These are phyloP conservation scores for Pythium biforme DNA, from an alignment of 352 stramenopile genomes.

Conservation along the genomic window DNA sequence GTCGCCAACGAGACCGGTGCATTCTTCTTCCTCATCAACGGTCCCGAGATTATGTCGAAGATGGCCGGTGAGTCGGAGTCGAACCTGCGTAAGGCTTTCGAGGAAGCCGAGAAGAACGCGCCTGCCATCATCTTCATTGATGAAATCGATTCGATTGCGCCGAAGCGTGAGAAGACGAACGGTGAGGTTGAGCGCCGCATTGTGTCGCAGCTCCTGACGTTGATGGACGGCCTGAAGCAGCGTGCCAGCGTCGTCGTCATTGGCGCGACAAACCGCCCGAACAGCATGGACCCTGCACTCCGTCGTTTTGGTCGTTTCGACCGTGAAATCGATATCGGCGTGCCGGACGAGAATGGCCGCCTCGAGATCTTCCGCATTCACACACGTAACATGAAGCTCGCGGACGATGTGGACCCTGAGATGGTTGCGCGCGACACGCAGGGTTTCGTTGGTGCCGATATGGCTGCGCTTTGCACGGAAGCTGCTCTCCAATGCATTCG, in stretches of 20 bases:
- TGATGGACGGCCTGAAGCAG: slow-evolving; percentile 98
- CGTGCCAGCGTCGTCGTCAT: slow-evolving; percentile 97
- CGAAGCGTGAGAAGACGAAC: slow-evolving; percentile 99
- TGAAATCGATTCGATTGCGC: slow-evolving; percentile 98
- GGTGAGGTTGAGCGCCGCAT: slow-evolving; percentile 99
- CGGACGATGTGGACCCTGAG: slow-evolving; percentile 98
- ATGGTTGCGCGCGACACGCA: slow-evolving; percentile 97
- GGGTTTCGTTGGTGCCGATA: slow-evolving; percentile 99
- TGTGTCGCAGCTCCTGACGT: slow-evolving; percentile 97
- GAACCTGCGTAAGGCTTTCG: slow-evolving; percentile 96
- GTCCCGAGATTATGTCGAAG: slow-evolving; percentile 99
- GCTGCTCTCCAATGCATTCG: slow-evolving; percentile 98
- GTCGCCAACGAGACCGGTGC: slow-evolving; percentile 99
- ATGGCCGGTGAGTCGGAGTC: slow-evolving; percentile 93
- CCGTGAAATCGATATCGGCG: slow-evolving; percentile 99
- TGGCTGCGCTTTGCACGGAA: slow-evolving; percentile 98
- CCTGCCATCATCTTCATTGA: slow-evolving; percentile 99
- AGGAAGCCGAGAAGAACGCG: slow-evolving; percentile 99
- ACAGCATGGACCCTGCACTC: slow-evolving; percentile 97
- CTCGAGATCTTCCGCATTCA: slow-evolving; percentile 99
- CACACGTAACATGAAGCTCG: slow-evolving; percentile 99
- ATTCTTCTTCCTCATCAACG: slow-evolving; percentile 99
- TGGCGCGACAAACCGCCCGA: slow-evolving; percentile 98
- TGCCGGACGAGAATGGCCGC: slow-evolving; percentile 98
- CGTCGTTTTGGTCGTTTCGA: slow-evolving; percentile 99